Percentiles rank a stretch among this genome's conserved stretches.
Evolutionary conservation across 2,329 filamentous ascomycete species (phyloP).

Genomic region (Byssoonygena ceratinophila): DNA sequence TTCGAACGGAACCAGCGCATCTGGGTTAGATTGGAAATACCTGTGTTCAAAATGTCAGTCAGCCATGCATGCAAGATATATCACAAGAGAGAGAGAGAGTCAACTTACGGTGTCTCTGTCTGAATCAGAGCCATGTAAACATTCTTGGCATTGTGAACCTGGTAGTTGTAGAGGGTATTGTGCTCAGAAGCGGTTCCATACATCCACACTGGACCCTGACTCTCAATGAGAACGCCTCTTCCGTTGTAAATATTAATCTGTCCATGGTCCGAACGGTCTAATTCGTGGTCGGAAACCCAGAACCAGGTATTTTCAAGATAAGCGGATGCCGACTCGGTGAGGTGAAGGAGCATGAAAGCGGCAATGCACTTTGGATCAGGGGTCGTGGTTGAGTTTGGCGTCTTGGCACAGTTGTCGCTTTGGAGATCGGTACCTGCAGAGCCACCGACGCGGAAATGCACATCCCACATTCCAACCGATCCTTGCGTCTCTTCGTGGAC

Average conservation of each 20-base stretch:
- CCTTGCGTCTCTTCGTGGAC: conserved; percentile 55
- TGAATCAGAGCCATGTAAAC: conserved; percentile 78
- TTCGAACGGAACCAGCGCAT: conserved; percentile 46
- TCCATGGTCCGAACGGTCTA: conserved; percentile 59
- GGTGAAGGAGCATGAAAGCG: conserved; percentile 54
- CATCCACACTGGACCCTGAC: conserved; percentile 55
- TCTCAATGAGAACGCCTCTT: conserved; percentile 72
- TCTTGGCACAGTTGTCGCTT: conserved; percentile 68
- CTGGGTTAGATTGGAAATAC: conserved; percentile 72
- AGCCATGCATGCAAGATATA: not conserved
- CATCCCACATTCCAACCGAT: conserved; percentile 77
- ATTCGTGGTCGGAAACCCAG: conserved; percentile 84
- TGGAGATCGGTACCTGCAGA: conserved; percentile 74
- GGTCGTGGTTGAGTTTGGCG: conserved; percentile 50
- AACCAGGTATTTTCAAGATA: conserved; percentile 88
- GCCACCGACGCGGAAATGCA: conserved; percentile 89
- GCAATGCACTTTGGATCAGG: conserved; percentile 61
- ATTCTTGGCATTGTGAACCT: conserved; percentile 64
- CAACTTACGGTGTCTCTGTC: conserved; percentile 69
- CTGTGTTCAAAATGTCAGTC: conserved; percentile 9
- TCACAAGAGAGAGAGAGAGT: not conserved
- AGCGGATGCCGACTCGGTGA: conserved; percentile 48
- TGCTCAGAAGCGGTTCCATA: conserved; percentile 61
- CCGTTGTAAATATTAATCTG: conserved; percentile 73
- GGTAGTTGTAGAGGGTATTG: conserved; percentile 63